Evolutionary conservation across 768 basidiomycete species (phyloP), one percentile per base, ranked within the genome.

Genomic region (Tricholoma hemisulphureum): DNA sequence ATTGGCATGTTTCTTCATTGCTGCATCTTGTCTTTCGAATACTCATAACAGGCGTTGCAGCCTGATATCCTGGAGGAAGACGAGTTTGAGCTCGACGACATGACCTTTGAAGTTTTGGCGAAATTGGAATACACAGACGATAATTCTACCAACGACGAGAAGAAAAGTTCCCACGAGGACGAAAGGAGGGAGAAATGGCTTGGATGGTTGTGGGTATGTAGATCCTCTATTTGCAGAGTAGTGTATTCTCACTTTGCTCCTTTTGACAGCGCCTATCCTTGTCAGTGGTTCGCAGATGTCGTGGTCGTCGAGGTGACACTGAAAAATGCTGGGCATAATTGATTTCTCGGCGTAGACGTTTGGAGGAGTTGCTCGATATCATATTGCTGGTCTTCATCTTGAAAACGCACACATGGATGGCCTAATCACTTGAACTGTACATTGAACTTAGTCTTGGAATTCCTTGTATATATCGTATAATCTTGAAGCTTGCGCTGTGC

Each of bases 11-110:
- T n/a, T n/a, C n/a, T n/a, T n/a, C n/a, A 13, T 10, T 11, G 18
- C n/a, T 41, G 16, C 52, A 26, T 26, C 8, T 39, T 39, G 21
- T 6, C 10, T 39, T 9, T 39, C 7, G 21, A 13, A 7, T 53
- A 14, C 21, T 53, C 23, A 32, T 53, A 14, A 24, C 6, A 16
- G 37, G 11, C 26, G 6, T 18, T 29, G 26, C 37, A 53, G 53
- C 37, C 53, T 20, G 53, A 43, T 21, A 53, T 53, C 16, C 21
- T 18, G 7, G 53, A 53, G 26, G 53, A 53, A 13, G 37, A 53
- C 2, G 53, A 53, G 8, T 11, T 41, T n/a, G 37, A 53, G 20
- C 6, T 39, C 13, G 35, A 48, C 7, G 6, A 28, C 46, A 28
- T 9, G 14, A 1, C 6, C 14, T 48, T 16, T 28, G 46, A 48